Evolutionary conservation across 257 asterid genomes (phyloP).

Genomic region (Anisodus acutangulus): DNA sequence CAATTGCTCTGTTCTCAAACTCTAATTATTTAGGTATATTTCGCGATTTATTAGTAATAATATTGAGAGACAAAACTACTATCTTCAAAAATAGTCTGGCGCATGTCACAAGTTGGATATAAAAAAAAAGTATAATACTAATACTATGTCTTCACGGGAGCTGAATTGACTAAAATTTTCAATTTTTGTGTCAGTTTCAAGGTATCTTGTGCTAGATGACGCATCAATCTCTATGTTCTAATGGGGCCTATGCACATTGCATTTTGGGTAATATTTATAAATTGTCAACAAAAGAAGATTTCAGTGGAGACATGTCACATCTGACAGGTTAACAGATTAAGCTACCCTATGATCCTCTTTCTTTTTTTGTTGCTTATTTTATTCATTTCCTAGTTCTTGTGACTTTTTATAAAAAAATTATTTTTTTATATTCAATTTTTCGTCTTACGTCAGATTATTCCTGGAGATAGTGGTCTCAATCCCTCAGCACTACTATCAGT

Average conservation of each 20-base stretch:
- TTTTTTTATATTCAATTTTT: too few relatives aligned
- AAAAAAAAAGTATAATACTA: background rate
- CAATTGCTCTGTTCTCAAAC: too few relatives aligned
- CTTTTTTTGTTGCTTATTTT: background rate
- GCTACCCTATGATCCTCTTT: background rate
- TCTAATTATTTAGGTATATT: too few relatives aligned
- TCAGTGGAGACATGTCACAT: background rate
- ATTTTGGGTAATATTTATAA: background rate
- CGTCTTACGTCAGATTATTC: too few relatives aligned
- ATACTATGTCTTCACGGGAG: background rate
- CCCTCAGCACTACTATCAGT: too few relatives aligned
- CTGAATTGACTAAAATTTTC: constrained; percentile 6
- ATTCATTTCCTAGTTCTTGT: background rate
- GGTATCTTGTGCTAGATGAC: background rate
- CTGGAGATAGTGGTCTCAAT: too few relatives aligned
- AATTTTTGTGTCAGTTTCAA: constrained; percentile 19
- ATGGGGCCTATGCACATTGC: background rate
- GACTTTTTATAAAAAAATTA: too few relatives aligned
- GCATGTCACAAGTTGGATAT: too few relatives aligned
- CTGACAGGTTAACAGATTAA: constrained; percentile 10
- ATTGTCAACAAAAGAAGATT: background rate
- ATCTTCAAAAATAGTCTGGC: too few relatives aligned
- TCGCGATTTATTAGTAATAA: too few relatives aligned
- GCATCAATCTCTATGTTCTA: constrained; percentile 19
- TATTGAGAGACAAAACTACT: too few relatives aligned